Conservation (phyloP, 2,329 filamentous ascomycete species). For the Fusarium sp. region DNA sequence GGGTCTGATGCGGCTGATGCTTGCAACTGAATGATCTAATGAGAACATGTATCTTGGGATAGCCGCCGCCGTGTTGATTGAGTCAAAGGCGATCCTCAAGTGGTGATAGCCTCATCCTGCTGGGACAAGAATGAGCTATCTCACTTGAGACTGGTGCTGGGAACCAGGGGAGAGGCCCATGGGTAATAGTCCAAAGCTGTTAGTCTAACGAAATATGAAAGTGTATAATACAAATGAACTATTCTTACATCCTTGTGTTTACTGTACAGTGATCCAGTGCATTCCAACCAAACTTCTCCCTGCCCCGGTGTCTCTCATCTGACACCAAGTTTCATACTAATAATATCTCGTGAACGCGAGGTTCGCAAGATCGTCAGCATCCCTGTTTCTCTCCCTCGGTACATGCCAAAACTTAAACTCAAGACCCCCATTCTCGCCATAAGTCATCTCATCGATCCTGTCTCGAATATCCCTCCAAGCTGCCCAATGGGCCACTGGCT, state of each 20-base stretch:
- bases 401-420: conserved; percentile 10
- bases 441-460: neutral
- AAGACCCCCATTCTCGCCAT: neutral
- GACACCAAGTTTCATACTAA: neutral
- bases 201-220: neutral
- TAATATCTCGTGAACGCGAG: neutral
- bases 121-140: neutral
- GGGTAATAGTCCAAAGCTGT: neutral
- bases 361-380: neutral
- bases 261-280: neutral
- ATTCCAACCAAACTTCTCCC: too few relatives aligned
- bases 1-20: neutral
- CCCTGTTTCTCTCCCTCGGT: neutral
- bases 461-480: neutral
- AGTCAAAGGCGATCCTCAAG: neutral
- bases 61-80: neutral
- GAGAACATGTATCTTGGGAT: neutral
- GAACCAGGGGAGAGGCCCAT: conserved; percentile 7
- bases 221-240: neutral
- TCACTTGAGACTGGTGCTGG: conserved; percentile 12
- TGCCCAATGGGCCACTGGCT: neutral
- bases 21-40: neutral
- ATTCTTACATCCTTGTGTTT: neutral
- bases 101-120: neutral
- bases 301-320: neutral